Evolutionary conservation across 768 basidiomycete species (phyloP), one percentile per base, ranked within the genome.

Genomic region (Lactarius deliciosus): DNA sequence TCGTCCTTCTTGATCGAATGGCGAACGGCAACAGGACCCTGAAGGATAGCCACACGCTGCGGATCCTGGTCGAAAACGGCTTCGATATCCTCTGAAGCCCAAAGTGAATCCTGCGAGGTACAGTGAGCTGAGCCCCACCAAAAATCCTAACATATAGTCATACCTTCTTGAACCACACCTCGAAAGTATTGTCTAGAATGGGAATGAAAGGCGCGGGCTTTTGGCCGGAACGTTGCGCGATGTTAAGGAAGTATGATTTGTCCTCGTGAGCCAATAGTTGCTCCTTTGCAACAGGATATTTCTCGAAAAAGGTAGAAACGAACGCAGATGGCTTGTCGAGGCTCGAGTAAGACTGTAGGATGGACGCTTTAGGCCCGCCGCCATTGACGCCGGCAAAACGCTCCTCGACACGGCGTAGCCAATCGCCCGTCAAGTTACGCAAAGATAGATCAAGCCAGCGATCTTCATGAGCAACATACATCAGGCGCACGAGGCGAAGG

Each of bases 161-260:
- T 68, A 91, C 93, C 90, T 99, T 99, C 85, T 99, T 98, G 82
- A 99, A 98, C 97, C 97, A 99, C 60, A 98, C 95, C 75, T 96
- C 94, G 74, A 98, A 98, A 71, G 79, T 87, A 25, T 89, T 87
- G 75, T 98, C 96, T 60, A 98, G 85, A 36, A 99, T 88, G 5
- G 96, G 96, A 72, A 99, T 97, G 82, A 98, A 99, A 0, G 97
- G 97, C 8, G 90, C 96, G 1, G 97, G 97, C 79, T 98, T 99
- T 82, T 99, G 97, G 4, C 94, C 95, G 15, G 94, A 92, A 57
- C 97, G 86, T 77, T 99, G 96, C 28, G 93, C 83, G 73, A 99
- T 98, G 40, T 93, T 90, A 45, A 98, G 85, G 87, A 99, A 98
- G 80, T 88, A 99, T 0, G 94, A 93, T 60, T 90, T 87, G 77